Evolutionary conservation across 2,329 filamentous ascomycete species (phyloP).

Genomic region (Colletotrichum cereale): DNA sequence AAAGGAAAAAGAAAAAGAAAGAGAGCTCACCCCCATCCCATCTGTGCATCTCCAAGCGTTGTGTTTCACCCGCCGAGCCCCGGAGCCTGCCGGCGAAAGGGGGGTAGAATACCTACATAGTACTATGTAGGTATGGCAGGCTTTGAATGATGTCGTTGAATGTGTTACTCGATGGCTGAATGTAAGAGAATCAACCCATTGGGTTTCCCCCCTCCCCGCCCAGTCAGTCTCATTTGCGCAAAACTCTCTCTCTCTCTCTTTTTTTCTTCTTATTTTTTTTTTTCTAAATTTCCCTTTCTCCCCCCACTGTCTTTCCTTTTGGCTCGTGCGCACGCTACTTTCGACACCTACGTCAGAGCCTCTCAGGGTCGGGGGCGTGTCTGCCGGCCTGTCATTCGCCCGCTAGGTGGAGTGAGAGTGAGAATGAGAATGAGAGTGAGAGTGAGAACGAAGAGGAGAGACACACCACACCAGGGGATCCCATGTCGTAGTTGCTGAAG

Average conservation of each 20-base stretch:
- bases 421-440: conserved; percentile 1
- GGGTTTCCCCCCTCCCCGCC: neutral
- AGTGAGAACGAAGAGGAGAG: neutral
- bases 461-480: neutral
- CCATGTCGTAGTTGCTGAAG: conserved; percentile 12
- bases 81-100: conserved; percentile 29
- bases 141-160: neutral
- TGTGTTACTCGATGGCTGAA: conserved; percentile 40
- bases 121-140: no score
- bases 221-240: neutral
- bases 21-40: neutral
- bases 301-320: no score
- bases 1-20: neutral
- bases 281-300: neutral
- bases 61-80: conserved; percentile 35
- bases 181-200: conserved; percentile 34
- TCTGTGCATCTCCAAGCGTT: conserved; percentile 39
- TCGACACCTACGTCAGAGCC: conserved; percentile 35
- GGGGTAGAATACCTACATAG: no score
- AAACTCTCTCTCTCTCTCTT: neutral
- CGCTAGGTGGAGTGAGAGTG: conserved; percentile 4
- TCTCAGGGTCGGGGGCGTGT: conserved; percentile 14
- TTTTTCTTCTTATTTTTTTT: neutral
- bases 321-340: conserved; percentile 17
- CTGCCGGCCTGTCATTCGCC: conserved; percentile 24